Percentiles rank a stretch among this genome's conserved stretches.
Conservation (phyloP, 179 eudicot genomes). For the Vitellaria paradoxa region DNA sequence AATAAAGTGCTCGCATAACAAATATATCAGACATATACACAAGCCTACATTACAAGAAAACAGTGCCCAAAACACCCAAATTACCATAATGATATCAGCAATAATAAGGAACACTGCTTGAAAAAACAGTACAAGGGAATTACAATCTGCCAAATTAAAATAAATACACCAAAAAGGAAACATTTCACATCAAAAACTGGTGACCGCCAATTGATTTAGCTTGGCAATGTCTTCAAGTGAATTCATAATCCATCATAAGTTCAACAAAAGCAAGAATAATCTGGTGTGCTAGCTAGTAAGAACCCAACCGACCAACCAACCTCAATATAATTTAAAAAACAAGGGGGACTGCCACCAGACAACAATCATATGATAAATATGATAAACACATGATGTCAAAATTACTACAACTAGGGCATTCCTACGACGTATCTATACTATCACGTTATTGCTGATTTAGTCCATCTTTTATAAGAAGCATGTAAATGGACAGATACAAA, state of each 20-base stretch:
- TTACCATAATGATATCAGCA: background rate
- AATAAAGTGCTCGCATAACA: too few species aligned
- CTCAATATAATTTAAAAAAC: background rate
- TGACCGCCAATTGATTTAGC: background rate
- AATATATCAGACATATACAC: background rate
- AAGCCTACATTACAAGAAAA: background rate
- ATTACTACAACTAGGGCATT: background rate
- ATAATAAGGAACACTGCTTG: background rate
- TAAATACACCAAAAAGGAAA: background rate
- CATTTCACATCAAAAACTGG: too few species aligned
- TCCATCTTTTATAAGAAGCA: too few species aligned
- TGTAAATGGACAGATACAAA: too few species aligned
- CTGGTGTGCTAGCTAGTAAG: background rate
- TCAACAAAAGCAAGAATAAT: background rate
- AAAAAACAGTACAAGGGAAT: background rate
- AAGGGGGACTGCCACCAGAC: background rate
- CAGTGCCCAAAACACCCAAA: conserved; percentile 6
- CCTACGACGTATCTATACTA: too few species aligned
- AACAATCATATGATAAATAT: background rate
- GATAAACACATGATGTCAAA: background rate
- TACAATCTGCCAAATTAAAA: background rate
- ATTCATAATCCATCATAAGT: background rate
- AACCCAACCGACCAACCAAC: background rate
- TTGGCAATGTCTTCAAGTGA: background rate
- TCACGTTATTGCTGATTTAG: too few species aligned